Conservation (phyloP, 768 basidiomycete species). For the Kwoniella shandongensis region DNA sequence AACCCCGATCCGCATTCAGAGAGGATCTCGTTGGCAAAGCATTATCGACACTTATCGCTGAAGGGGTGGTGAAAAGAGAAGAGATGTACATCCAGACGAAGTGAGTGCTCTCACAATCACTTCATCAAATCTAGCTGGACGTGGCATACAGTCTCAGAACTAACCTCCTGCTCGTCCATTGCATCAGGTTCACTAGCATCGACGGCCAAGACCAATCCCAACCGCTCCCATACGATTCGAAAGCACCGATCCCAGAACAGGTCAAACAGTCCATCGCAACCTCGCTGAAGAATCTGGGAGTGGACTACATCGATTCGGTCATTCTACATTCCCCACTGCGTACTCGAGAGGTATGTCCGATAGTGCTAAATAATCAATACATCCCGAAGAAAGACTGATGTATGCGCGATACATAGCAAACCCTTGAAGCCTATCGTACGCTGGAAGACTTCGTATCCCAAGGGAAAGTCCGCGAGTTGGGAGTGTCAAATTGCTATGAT, state of each 20-base stretch:
- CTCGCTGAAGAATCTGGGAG: constrained; percentile 69
- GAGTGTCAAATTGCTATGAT: constrained; percentile 77
- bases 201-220: constrained; percentile 69
- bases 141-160: background rate
- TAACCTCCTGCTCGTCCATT: background rate
- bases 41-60: constrained; percentile 60
- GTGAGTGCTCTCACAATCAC: constrained; percentile 52
- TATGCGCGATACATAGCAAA: too few species aligned
- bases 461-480: constrained; percentile 58
- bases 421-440: constrained; percentile 68
- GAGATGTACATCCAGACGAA: constrained; percentile 80
- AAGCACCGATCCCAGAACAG: constrained; percentile 61
- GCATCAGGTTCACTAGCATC: constrained; percentile 72
- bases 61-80: constrained; percentile 64
- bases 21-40: constrained; percentile 81
- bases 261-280: constrained; percentile 63
- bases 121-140: background rate
- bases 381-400: too few species aligned
- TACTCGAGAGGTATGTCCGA: constrained; percentile 54
- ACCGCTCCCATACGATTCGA: constrained; percentile 72
- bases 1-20: constrained; percentile 57
- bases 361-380: too few species aligned
- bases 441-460: constrained; percentile 66
- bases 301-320: constrained; percentile 74
- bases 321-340: constrained; percentile 73